These are phyloP conservation scores for Collariella sp. DNA, from an alignment of 495 filamentous ascomycete species.

Conservation along the genomic window DNA sequence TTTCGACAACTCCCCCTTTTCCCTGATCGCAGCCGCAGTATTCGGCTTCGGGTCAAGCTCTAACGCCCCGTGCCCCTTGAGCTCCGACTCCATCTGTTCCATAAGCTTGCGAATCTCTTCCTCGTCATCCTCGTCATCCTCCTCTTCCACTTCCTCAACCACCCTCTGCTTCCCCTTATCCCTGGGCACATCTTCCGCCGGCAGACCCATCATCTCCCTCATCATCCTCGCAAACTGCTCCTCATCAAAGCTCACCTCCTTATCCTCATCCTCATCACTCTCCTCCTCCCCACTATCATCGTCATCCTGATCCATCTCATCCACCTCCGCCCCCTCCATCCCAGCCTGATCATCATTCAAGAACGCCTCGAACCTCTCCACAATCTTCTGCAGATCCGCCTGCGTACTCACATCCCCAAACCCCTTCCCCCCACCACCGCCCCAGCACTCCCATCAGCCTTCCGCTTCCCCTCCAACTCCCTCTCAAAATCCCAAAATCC, in stretches of 20 bases:
- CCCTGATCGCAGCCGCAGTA: slow-evolving; percentile 7
- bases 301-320: slow-evolving; percentile 61
- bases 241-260: slow-evolving; percentile 73
- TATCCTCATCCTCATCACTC: slow-evolving; percentile 53
- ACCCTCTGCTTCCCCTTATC: slow-evolving; percentile 16
- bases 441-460: slow-evolving; percentile 8
- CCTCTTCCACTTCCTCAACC: slow-evolving; percentile 22
- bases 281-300: slow-evolving; percentile 42
- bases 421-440: slow-evolving; percentile 20
- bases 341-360: slow-evolving; percentile 79
- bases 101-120: slow-evolving; percentile 65
- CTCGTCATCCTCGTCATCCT: slow-evolving; percentile 48
- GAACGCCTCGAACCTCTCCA: slow-evolving; percentile 86
- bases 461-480: slow-evolving; percentile 47
- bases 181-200: slow-evolving; percentile 21
- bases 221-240: slow-evolving; percentile 79
- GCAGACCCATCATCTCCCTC: slow-evolving; percentile 90
- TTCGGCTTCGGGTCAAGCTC: slow-evolving; percentile 44
- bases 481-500: slow-evolving; percentile 77
- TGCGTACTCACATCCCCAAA: slow-evolving; percentile 79
- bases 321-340: slow-evolving; percentile 66
- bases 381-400: slow-evolving; percentile 79
- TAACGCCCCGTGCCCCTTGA: slow-evolving; percentile 67
- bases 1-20: slow-evolving; percentile 11
- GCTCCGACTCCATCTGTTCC: slow-evolving; percentile 70